Percentiles rank a stretch among this genome's conserved stretches.
phyloP scores from a whole-genome alignment of 345 rosid genomes.

The Eucalyptus viminalis region DNA sequence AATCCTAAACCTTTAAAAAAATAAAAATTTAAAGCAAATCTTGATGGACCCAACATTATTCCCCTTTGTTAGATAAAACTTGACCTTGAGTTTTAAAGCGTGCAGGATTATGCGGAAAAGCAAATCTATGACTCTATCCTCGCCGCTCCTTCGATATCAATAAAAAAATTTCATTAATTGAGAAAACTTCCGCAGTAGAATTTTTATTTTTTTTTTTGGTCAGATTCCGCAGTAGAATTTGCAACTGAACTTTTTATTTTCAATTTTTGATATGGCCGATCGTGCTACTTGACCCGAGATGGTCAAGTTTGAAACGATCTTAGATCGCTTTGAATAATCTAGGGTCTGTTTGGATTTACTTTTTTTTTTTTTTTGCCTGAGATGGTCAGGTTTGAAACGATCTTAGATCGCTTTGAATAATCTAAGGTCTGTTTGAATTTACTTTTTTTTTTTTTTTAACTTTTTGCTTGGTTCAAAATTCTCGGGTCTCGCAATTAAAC shows the following conservation, averaged over 20 bases:
- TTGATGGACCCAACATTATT: background rate
- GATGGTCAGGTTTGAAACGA: no score
- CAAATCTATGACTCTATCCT: background rate
- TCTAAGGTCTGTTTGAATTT: no score
- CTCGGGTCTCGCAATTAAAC: background rate
- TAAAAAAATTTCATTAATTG: background rate
- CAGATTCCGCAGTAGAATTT: no score
- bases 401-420: no score
- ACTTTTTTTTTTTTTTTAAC: accelerated
- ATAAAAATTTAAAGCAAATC: background rate
- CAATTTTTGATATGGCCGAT: background rate
- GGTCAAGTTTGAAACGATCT: background rate
- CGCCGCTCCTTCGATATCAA: background rate
- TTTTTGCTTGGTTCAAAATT: background rate
- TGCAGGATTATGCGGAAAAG: background rate
- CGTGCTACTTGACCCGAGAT: background rate
- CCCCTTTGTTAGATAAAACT: background rate
- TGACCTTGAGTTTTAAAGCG: background rate
- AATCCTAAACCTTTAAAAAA: background rate
- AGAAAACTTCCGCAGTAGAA: background rate
- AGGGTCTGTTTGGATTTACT: no score
- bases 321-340: no score
- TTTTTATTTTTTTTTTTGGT: no score
- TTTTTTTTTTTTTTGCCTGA: no score
- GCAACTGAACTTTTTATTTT: no score